Conservation (phyloP, 2,329 filamentous ascomycete genomes). For the Aspergillus sp. region DNA sequence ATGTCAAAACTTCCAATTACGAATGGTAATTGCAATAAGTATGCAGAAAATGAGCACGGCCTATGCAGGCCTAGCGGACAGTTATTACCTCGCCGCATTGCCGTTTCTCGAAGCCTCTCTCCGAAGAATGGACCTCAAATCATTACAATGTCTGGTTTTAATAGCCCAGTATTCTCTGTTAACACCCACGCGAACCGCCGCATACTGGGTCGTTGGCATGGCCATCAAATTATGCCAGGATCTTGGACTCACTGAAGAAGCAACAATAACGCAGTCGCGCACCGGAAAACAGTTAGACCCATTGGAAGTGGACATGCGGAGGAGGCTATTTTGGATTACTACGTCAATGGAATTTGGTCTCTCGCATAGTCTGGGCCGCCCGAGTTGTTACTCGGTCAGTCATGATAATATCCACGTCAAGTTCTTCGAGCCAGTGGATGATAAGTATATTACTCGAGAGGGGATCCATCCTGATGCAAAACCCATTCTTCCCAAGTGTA, state of each 20-base stretch:
- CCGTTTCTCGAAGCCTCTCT: conserved; percentile 79
- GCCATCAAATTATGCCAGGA: conserved; percentile 87
- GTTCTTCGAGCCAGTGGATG: conserved; percentile 80
- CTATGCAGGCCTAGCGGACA: conserved; percentile 91
- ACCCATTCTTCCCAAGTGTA: conserved; percentile 76
- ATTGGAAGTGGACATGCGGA: conserved; percentile 82
- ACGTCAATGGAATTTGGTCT: conserved; percentile 86
- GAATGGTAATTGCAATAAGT: conserved; percentile 92
- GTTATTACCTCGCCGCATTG: conserved; percentile 90
- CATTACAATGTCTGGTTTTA: conserved; percentile 82
- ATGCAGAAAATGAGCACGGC: conserved; percentile 86
- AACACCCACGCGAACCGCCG: conserved; percentile 86
- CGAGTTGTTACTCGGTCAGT: conserved; percentile 78
- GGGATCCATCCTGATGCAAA: conserved; percentile 71
- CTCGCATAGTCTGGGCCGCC: conserved; percentile 82
- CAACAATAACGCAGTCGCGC: conserved; percentile 70
- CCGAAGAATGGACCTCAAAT: conserved; percentile 83
- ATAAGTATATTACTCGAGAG: conserved; percentile 75
- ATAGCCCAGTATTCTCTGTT: conserved; percentile 89
- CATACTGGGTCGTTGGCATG: conserved; percentile 90
- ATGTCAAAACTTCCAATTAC: conserved; percentile 82
- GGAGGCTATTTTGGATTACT: conserved; percentile 84
- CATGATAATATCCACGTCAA: conserved; percentile 81
- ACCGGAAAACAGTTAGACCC: conserved; percentile 63
- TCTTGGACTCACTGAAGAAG: conserved; percentile 82